phyloP scores from a whole-genome alignment of 2,329 filamentous ascomycete genomes.

The Calonectria pseudoreteaudii region DNA sequence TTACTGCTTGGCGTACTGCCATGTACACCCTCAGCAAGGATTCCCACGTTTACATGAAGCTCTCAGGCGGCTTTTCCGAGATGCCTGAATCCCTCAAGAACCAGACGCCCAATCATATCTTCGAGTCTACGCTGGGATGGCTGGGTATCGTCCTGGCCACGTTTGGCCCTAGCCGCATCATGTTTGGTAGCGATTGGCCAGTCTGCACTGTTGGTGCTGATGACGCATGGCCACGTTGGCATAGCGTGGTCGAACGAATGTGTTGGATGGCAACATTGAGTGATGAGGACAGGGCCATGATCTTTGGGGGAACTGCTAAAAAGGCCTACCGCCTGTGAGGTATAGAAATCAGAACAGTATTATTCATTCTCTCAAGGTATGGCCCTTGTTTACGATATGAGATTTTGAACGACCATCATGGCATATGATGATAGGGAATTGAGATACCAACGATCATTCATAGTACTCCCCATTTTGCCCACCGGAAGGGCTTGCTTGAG shows the following conservation, averaged over 20 bases:
- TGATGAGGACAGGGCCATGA: slow-evolving; percentile 70
- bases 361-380: neutral
- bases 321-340: slow-evolving; percentile 72
- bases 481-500: neutral
- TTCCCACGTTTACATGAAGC: slow-evolving; percentile 83
- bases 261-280: slow-evolving; percentile 72
- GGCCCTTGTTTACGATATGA: neutral
- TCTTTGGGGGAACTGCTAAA: slow-evolving; percentile 80
- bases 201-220: slow-evolving; percentile 78
- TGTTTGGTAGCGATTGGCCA: slow-evolving; percentile 96
- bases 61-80: slow-evolving; percentile 89
- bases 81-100: slow-evolving; percentile 69
- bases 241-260: slow-evolving; percentile 74
- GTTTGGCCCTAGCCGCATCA: slow-evolving; percentile 79
- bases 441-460: neutral
- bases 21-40: slow-evolving; percentile 76
- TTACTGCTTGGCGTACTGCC: slow-evolving; percentile 75
- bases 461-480: neutral
- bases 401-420: neutral
- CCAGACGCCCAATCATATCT: slow-evolving; percentile 66
- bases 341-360: neutral
- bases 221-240: slow-evolving; percentile 82
- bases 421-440: neutral
- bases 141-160: slow-evolving; percentile 76
- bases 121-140: slow-evolving; percentile 76